Evolutionary conservation across 768 basidiomycete species (phyloP).

Genomic region (Phlebiopsis gigantea): DNA sequence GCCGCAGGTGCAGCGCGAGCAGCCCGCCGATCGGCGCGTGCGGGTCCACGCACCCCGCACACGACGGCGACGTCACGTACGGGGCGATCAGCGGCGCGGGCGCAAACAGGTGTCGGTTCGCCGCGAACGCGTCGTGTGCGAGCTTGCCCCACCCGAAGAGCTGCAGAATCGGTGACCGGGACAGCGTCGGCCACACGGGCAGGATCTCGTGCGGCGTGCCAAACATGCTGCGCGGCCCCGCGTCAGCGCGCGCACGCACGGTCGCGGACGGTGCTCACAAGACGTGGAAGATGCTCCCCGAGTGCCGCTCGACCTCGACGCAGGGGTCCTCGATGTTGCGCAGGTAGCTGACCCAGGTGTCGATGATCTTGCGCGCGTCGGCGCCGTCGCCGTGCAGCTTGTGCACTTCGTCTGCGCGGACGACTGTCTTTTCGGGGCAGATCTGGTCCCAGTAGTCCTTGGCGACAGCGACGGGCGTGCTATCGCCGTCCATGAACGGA

Average conservation of each 20-base stretch:
- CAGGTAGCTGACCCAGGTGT: constrained; percentile 34
- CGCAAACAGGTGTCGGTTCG: constrained; percentile 14
- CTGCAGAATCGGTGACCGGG: constrained; percentile 42
- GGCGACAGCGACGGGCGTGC: constrained; percentile 31
- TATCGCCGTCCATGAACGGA: constrained; percentile 27
- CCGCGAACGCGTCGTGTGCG: constrained; percentile 35
- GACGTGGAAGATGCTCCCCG: constrained; percentile 10
- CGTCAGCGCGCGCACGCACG: background rate
- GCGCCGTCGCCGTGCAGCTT: constrained; percentile 26
- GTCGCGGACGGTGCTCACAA: constrained; percentile 2
- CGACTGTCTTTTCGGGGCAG: constrained; percentile 32
- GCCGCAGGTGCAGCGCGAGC: constrained; percentile 43
- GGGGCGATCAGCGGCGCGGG: constrained; percentile 4
- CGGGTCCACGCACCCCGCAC: constrained; percentile 9
- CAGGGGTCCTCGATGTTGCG: constrained; percentile 33
- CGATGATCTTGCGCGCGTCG: constrained; percentile 27
- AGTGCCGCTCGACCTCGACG: constrained; percentile 26
- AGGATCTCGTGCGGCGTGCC: constrained; percentile 16
- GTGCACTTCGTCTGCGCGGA: constrained; percentile 22
- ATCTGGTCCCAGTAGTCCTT: constrained; percentile 34
- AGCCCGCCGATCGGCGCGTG: constrained; percentile 30
- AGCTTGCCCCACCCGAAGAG: constrained; percentile 52
- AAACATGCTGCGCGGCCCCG: constrained; percentile 13
- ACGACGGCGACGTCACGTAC: background rate
- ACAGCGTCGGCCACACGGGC: constrained; percentile 36